Base-by-base conservation (phyloP, 1,284 basidiomycete genomes). In the Schizopora paradoxa region DNA sequence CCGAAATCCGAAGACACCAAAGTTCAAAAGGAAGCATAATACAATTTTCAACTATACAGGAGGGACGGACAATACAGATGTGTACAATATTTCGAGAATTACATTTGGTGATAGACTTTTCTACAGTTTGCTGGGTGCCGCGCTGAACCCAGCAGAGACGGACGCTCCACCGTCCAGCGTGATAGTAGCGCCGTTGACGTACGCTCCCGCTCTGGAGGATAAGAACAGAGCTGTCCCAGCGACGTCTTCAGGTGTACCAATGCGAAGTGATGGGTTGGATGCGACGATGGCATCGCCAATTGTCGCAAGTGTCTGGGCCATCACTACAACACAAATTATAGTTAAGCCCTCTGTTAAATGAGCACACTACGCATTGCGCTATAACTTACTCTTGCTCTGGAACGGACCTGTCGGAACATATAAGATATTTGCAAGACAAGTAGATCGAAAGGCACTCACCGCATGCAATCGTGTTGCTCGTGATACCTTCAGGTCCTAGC, bases 381-480 rank as follows among this genome's bases (percentile, higher is more conserved):
- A 36, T 7, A 11, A 56, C 65, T 42, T 51, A 76, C 76, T 69
- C 61, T 73, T 75, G 58, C 67, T 76, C 49, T 68, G 61, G 52
- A 78, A 76, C 2, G 72, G 68, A 2, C 74, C 67, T 72, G 36
- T 7, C 31, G 14, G 23, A 38, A 51, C 14, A 31, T 3, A 14
- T 7, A 36, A 33, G 47, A 18, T 31, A 21, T 8, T 22, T 2
- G 27, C 34, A 45, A 21, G 1, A 6, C 29, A 29, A 22, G 32
- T 6, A 28, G 27, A 16, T 38, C 4, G 14, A 33, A 23, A 26
- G 19, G 5, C 61, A 71, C 55, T 59, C 60, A 61, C 79, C 83
- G 48, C 80, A 80, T 2, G 82, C 81, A 48, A 86, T 76, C 4
- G 79, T 77, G 59, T 86, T 86, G 58, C 79, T 77, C 13, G 76